Conservation (phyloP, 2,329 filamentous ascomycete genomes). For the Nemania sp. region DNA sequence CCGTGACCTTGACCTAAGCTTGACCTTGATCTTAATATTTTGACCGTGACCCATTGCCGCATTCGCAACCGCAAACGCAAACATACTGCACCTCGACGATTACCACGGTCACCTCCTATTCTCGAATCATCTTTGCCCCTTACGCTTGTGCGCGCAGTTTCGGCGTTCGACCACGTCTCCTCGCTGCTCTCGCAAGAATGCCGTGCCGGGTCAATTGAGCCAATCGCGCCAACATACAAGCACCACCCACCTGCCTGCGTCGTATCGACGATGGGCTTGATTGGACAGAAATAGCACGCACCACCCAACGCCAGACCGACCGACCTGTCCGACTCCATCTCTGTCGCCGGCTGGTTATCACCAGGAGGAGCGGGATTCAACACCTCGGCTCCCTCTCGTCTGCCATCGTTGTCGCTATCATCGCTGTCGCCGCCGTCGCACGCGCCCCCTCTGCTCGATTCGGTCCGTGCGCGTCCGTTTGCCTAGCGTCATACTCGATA, state of each 20-base stretch:
- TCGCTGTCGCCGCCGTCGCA: too few species aligned
- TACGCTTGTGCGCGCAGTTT: too few species aligned
- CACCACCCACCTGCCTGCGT: constrained; percentile 1
- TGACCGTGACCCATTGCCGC: too few species aligned
- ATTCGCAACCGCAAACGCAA: too few species aligned
- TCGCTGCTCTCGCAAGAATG: constrained; percentile 2
- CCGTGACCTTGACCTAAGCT: too few species aligned
- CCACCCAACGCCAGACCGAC: constrained; percentile 6
- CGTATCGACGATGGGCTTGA: constrained; percentile 15
- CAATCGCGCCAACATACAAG: constrained; percentile 6
- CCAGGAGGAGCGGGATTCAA: background rate
- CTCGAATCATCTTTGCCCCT: too few species aligned
- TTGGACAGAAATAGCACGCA: constrained; percentile 15
- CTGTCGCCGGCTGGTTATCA: background rate
- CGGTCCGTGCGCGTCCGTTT: background rate
- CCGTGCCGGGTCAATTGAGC: constrained; percentile 21
- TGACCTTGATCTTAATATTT: too few species aligned
- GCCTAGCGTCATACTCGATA: background rate
- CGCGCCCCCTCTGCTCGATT: background rate
- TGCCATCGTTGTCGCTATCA: too few species aligned
- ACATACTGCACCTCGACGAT: too few species aligned
- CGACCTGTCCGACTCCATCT: constrained; percentile 2
- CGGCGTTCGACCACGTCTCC: background rate
- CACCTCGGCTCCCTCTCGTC: background rate
- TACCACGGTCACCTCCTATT: too few species aligned